Evolutionary conservation across 306 rosid species (phyloP).

Genomic region (Coriaria nepalensis): DNA sequence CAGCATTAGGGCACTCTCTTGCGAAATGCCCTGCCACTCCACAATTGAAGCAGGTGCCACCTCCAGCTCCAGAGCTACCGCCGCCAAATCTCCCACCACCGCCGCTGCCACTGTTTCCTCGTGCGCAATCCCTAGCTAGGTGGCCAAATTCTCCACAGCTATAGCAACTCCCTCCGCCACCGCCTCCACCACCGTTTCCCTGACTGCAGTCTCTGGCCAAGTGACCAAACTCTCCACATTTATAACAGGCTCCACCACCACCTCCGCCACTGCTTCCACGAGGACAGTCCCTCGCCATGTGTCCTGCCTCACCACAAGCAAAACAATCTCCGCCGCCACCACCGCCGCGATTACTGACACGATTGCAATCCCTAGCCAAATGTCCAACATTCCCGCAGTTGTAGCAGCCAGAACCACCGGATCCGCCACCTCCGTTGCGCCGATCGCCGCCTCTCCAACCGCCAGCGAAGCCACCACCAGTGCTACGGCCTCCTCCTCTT

Average conservation of each 20-base stretch:
- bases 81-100: too few species aligned
- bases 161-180: slow-evolving; percentile 6
- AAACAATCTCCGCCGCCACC: slow-evolving; percentile 38
- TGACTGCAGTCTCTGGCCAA: slow-evolving; percentile 45
- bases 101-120: too few species aligned
- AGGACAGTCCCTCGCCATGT: slow-evolving; percentile 58
- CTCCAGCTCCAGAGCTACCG: too few species aligned
- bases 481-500: slow-evolving; percentile 17
- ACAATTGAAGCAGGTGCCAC: too few species aligned
- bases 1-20: too few species aligned
- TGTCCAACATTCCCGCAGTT: slow-evolving; percentile 60
- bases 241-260: slow-evolving; percentile 26
- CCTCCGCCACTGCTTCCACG: slow-evolving; percentile 22
- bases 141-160: too few species aligned
- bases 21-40: too few species aligned
- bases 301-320: slow-evolving; percentile 54
- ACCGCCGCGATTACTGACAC: slow-evolving; percentile 8
- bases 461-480: slow-evolving; percentile 28
- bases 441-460: slow-evolving; percentile 47
- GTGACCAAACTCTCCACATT: slow-evolving; percentile 49
- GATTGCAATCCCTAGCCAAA: slow-evolving; percentile 57
- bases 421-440: slow-evolving; percentile 33
- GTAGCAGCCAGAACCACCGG: slow-evolving; percentile 41
- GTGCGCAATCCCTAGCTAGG: too few species aligned
- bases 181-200: not conserved